Percentiles rank a stretch among this genome's conserved stretches.
Conservation (phyloP, 257 asterid genomes). For the Solanum acaule region DNA sequence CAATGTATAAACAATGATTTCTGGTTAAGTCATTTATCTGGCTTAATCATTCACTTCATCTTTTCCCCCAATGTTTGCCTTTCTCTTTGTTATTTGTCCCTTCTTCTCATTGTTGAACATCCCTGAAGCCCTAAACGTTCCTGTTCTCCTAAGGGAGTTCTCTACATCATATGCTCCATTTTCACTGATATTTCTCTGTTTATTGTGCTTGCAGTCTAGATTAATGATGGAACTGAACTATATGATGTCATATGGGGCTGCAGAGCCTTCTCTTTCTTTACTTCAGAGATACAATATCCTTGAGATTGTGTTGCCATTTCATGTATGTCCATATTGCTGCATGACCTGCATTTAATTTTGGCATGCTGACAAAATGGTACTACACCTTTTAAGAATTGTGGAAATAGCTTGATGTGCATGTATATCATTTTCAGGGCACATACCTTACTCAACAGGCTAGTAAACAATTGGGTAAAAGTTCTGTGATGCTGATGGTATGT, state of each 20-base stretch:
- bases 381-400: background rate
- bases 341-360: background rate
- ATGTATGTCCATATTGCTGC: conserved; percentile 40
- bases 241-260: conserved; percentile 96
- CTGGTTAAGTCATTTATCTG: background rate
- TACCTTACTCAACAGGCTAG: conserved; percentile 50
- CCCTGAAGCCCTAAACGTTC: background rate
- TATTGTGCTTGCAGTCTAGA: conserved; percentile 44
- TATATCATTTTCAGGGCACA: conserved; percentile 47
- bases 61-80: background rate
- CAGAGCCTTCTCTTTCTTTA: conserved; percentile 68
- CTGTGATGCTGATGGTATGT: conserved; percentile 67
- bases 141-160: background rate
- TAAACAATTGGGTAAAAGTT: conserved; percentile 19
- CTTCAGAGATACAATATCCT: conserved; percentile 69
- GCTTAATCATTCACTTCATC: background rate
- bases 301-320: conserved; percentile 78
- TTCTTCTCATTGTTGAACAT: background rate
- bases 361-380: background rate
- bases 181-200: background rate
- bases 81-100: background rate
- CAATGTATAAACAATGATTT: conserved; percentile 27
- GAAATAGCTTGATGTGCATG: background rate
- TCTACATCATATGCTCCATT: background rate
- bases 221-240: conserved; percentile 64